Evolutionary conservation across 208 protist species (phyloP), one percentile per base, ranked within the genome.

Genomic region (Trypanosoma lewisi): DNA sequence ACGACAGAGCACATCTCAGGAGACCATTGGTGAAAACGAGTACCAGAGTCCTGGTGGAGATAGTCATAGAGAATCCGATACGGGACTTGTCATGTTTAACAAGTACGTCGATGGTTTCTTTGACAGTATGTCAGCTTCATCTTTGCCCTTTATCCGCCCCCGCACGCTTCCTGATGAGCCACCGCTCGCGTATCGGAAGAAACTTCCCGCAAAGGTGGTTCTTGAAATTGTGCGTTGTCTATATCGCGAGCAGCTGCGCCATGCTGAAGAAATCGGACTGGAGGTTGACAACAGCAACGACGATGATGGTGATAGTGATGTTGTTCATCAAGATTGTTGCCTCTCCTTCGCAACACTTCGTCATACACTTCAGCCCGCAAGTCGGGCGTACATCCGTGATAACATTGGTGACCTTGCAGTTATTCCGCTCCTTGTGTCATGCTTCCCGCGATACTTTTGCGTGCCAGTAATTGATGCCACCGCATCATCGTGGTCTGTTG

Each of bases 311-410:
- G 19, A 47, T 44, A 28, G 31, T 23, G 21, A 45, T 25, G 28
- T 12, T 27, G 19, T 6, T 54, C 34, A 54, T 12, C n/a, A 39
- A 16, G 39, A 56, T 6, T 41, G 51, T 21, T 69, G n/a, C 17
- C 4, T 67, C 36, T 39, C 41, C n/a, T 69, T 61, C 48, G 12
- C 9, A 17, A 14, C 31, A n/a, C 21, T 69, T 25, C 41, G 52
- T 19, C n/a, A 52, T 1, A 28, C 23, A 0, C 47, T 69, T 17
- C 41, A 42, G 5, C 63, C 63, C 2, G 30, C 53, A 19, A 69
- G 39, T 47, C 52, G 63, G 14, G 33, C 44, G n/a, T 69, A 69
- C 44, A 55, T 69, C 47, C 63, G 63, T 59, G 63, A 69, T 25
- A 33, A 53, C n/a, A 39, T 69, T 34, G 63, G 63, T 21, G 52